Evolutionary conservation across 1,139 yeast genomes (phyloP).

Genomic region (Eremothecium gossypii): DNA sequence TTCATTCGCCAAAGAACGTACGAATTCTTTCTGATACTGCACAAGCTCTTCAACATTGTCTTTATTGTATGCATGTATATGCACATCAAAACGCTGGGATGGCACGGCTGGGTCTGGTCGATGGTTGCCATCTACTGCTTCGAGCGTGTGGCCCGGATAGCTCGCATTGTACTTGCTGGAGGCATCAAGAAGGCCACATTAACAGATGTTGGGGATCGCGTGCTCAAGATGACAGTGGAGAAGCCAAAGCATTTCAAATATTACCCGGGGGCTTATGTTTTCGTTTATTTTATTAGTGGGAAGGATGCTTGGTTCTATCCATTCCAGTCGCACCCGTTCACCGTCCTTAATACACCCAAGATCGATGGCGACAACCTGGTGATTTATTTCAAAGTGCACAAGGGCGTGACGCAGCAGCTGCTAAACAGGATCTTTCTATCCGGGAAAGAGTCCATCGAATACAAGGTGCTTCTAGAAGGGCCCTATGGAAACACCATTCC

Average conservation of each 20-base stretch:
- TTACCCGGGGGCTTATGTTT: constrained; percentile 57
- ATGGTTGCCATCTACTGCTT: constrained; percentile 33
- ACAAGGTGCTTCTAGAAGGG: constrained; percentile 45
- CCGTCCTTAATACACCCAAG: constrained; percentile 34
- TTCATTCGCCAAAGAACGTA: constrained; percentile 41
- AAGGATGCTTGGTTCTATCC: constrained; percentile 35
- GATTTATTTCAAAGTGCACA: constrained; percentile 39
- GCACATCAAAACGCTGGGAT: constrained; percentile 34
- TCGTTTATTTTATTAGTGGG: constrained; percentile 44
- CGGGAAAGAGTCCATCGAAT: constrained; percentile 18
- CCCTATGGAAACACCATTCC: constrained; percentile 53
- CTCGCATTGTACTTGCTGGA: constrained; percentile 30
- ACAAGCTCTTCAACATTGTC: constrained; percentile 31
- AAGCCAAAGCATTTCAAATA: constrained; percentile 38
- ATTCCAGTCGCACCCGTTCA: constrained; percentile 67
- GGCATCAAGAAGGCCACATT: constrained; percentile 32
- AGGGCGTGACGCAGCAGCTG: constrained; percentile 37
- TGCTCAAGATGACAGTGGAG: constrained; percentile 34
- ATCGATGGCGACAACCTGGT: constrained; percentile 32
- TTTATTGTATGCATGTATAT: constrained; percentile 35
- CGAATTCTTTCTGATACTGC: constrained; percentile 34
- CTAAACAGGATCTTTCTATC: constrained; percentile 23
- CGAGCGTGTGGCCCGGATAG: constrained; percentile 33
- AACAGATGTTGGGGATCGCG: constrained; percentile 32
- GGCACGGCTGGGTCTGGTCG: constrained; percentile 39